Conservation (phyloP, 2,329 filamentous ascomycete species). For the Colletotrichum sp. region DNA sequence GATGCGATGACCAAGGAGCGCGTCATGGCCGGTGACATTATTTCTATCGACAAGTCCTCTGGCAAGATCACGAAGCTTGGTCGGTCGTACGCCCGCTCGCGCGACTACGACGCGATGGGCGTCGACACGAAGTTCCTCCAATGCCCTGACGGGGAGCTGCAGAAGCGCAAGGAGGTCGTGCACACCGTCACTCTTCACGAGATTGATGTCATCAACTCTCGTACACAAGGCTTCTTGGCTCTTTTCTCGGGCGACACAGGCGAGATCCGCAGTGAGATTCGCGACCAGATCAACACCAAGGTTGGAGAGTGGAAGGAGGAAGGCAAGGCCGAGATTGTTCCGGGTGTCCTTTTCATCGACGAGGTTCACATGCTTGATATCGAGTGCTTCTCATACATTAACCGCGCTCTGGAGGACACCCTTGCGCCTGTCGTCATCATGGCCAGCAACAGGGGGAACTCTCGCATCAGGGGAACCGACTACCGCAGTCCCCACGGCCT, state of each 20-base stretch:
- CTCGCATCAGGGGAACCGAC: conserved; percentile 90
- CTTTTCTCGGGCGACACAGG: conserved; percentile 98
- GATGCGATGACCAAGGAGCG: conserved; percentile 99
- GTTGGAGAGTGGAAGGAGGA: conserved; percentile 99
- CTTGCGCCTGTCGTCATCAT: conserved; percentile 98
- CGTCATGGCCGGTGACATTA: conserved; percentile 97
- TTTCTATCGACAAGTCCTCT: conserved; percentile 97
- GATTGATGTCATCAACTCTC: conserved; percentile 98
- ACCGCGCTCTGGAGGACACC: conserved; percentile 93
- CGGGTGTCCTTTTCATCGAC: conserved; percentile 96
- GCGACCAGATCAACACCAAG: conserved; percentile 99
- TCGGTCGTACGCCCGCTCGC: conserved; percentile 89
- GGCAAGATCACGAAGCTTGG: conserved; percentile 98
- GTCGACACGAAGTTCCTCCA: conserved; percentile 98
- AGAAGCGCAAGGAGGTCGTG: conserved; percentile 95
- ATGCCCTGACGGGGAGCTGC: conserved; percentile 95
- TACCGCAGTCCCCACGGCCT: conserved; percentile 94
- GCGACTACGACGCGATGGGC: conserved; percentile 99
- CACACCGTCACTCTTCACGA: conserved; percentile 97
- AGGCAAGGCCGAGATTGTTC: conserved; percentile 97
- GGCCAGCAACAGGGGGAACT: conserved; percentile 94
- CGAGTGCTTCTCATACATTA: conserved; percentile 98
- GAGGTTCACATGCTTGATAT: conserved; percentile 99
- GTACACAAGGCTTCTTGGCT: conserved; percentile 97
- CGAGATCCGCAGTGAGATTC: conserved; percentile 95